Evolutionary conservation across 208 protist species (phyloP).

Genomic region (Novymonas esmeraldas): DNA sequence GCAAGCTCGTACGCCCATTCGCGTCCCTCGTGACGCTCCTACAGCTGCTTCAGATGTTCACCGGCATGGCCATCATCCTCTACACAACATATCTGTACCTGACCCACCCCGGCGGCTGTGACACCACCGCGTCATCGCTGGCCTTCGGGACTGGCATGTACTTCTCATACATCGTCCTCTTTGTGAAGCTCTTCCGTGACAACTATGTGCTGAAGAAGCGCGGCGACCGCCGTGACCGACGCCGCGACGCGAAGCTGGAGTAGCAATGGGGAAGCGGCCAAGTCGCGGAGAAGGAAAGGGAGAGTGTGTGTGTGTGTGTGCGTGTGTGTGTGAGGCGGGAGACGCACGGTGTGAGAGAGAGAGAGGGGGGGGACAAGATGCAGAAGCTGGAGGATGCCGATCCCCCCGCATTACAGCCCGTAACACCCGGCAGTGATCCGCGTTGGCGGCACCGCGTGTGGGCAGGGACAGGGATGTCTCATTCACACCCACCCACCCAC

Average conservation of each 20-base stretch:
- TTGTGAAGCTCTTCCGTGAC: conserved; percentile 75
- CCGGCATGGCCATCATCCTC: conserved; percentile 32
- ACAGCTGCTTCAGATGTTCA: conserved; percentile 93
- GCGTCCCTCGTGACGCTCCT: conserved; percentile 83
- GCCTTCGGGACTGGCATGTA: conserved; percentile 89
- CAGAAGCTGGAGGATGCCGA: too few species aligned
- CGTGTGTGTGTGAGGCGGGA: too few species aligned
- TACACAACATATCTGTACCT: conserved; percentile 40
- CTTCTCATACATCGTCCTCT: conserved; percentile 87
- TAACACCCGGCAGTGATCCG: too few species aligned
- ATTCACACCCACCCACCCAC: too few species aligned
- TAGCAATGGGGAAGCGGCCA: neutral
- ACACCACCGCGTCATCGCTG: conserved; percentile 33
- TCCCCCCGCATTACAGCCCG: too few species aligned
- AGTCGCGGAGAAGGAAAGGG: neutral
- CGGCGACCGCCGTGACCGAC: conserved; percentile 5
- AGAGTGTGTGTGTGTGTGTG: neutral
- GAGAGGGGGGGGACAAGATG: too few species aligned
- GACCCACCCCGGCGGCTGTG: conserved; percentile 46
- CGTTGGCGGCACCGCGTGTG: too few species aligned
- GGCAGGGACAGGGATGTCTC: too few species aligned
- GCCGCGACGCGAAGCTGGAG: neutral
- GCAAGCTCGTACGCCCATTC: conserved; percentile 63
- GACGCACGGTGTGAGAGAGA: too few species aligned
- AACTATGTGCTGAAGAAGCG: conserved; percentile 36